Evolutionary conservation across 1,284 basidiomycete species (phyloP), one percentile per base, ranked within the genome.

Genomic region (Pholiota adiposa): DNA sequence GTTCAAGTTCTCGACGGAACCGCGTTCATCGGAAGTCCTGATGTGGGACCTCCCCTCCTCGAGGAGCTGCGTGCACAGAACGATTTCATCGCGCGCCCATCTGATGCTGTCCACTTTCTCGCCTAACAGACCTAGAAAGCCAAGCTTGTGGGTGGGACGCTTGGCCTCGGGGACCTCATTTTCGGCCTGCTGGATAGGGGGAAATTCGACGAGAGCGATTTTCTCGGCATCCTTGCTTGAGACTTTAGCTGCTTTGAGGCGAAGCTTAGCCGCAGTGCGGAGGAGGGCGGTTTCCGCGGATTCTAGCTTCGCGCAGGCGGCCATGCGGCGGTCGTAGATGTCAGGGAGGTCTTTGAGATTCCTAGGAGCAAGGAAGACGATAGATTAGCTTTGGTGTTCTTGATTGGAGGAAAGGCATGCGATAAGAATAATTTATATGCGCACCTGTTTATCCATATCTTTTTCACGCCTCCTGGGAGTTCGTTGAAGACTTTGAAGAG

Each of bases 71-170:
- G 79, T 85, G 54, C 85, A 85, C 2, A 76, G 71, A 4, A 78
- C 74, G 54, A 95, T 87, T 69, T 93, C 86, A 31, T 82, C 75
- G 33, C 95, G 85, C 50, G 89, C 88, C 95, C 96, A 98, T 1
- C 94, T 88, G 70, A 99, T 95, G 1, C 89, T 84, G 76, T 99
- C 97, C 3, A 96, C 93, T 75, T 97, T 94, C 72, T 94, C 75
- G 2, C 91, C 90, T 8, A 83, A 78, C 48, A 92, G 86, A 21
- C 90, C 76, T 4, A 82, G 65, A 63, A 72, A 67, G 49, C 83
- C 72, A 21, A 97, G 84, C 56, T 91, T 89, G 73, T 93, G 93
- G 0, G 86, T 88, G 0, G 97, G 97, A 2, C 96, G 85, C 65
- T 92, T 78, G 16, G 83, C 79, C 34, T 75, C 75, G 0, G 93